phyloP scores from a whole-genome alignment of 169 alveolate species.

The Plasmodium yoelii region DNA sequence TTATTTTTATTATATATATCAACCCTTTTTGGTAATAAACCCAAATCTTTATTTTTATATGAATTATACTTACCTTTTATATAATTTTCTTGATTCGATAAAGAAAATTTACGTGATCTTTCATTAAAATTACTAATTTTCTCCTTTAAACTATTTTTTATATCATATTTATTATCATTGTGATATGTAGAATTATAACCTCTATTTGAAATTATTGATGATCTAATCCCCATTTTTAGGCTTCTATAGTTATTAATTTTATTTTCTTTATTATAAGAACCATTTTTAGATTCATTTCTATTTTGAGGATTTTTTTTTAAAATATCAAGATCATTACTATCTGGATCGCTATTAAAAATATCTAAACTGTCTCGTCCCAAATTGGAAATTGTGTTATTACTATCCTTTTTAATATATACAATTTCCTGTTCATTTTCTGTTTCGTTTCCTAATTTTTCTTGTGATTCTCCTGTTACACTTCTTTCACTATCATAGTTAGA shows the following conservation, averaged over 20 bases:
- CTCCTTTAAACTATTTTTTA: background rate
- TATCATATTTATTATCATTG: too few relatives aligned
- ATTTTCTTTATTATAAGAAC: background rate
- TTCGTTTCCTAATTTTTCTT: background rate
- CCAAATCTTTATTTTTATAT: background rate
- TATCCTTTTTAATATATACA: background rate
- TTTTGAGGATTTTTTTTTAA: background rate
- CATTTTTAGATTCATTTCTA: background rate
- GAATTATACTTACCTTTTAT: background rate
- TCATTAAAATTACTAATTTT: background rate
- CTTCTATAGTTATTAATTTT: background rate
- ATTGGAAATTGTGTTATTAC: conserved; percentile 1
- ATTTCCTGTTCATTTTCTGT: background rate
- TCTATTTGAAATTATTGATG: background rate
- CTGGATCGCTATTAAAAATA: background rate
- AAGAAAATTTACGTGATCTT: conserved; percentile 9
- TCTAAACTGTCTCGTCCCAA: conserved; percentile 1
- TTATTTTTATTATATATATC: conserved; percentile 2
- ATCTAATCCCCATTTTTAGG: background rate
- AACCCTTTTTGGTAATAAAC: background rate
- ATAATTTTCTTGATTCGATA: background rate
- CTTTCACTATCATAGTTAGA: background rate
- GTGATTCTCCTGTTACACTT: background rate
- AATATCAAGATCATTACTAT: conserved; percentile 1
- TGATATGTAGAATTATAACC: background rate